Evolutionary conservation across 2,329 filamentous ascomycete genomes (phyloP).

Genomic region (Pseudogymnoascus sp.): DNA sequence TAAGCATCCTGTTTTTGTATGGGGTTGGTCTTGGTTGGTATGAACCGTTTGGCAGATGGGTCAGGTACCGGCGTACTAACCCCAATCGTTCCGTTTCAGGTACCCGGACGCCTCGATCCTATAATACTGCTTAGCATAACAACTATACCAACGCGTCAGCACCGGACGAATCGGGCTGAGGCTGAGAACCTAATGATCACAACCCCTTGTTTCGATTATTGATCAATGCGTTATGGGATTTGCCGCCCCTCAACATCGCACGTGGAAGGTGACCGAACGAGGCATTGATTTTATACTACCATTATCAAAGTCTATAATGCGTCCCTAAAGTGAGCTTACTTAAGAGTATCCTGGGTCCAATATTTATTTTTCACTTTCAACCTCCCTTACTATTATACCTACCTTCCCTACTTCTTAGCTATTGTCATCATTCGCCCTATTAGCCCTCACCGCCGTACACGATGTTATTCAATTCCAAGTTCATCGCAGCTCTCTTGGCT

Average conservation of each 20-base stretch:
- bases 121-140: not conserved
- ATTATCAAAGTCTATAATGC: not conserved
- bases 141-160: not conserved
- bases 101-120: not conserved
- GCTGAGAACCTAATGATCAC: not conserved
- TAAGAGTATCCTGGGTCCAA: not conserved
- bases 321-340: not conserved
- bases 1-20: not conserved
- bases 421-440: not conserved
- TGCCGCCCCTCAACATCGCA: not conserved
- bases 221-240: not conserved
- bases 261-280: not conserved
- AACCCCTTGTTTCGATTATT: not conserved
- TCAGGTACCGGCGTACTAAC: not conserved
- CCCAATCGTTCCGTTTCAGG: not conserved
- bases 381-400: not conserved
- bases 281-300: not conserved
- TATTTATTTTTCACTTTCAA: not conserved
- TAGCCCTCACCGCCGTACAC: not conserved
- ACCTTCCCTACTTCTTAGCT: not conserved
- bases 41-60: not conserved
- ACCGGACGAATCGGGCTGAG: not conserved
- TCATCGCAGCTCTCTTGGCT: slow-evolving; percentile 12
- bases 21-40: not conserved
- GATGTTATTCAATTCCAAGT: slow-evolving; percentile 15